Evolutionary conservation across 2,329 filamentous ascomycete genomes (phyloP), one percentile per base, ranked within the genome.

Genomic region (Xylariaceae sp.): DNA sequence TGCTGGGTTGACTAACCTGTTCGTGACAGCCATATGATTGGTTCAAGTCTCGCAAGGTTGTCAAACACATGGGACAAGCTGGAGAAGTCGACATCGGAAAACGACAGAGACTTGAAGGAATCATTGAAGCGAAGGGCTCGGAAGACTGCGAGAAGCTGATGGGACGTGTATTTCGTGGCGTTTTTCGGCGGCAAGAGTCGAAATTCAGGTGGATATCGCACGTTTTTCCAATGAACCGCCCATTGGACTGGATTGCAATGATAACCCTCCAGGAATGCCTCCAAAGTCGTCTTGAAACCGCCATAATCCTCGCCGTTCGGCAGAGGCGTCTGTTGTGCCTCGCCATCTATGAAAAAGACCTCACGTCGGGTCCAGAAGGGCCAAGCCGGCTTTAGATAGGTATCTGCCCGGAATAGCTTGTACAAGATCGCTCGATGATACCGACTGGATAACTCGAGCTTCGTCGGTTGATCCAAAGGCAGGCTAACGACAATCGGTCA

Each of bases 51-150:
- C 5, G 59, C 56, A 2, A 57, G 49, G 27, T 61, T 61, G 38
- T 76, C 72, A 29, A 60, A 60, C 19, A 50, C 46, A 21, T 57
- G 55, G 25, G 57, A 53, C 2, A 69, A 52, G 12, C 47, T 53
- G 2, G 63, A 64, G 14, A 77, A 57, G 41, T 75, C 67, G 11
- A 76, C 61, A 33, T 69, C 63, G 8, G 59, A 53, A 40, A 77
- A 73, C 2, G 70, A 75, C n/a, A 77, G 51, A 1, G 70, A 68
- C 37, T 68, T 71, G 53, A 77, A 76, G 44, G 70, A 76, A 42
- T 71, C 72, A 34, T 77, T 77, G 48, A 73, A 77, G 8, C 72
- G 63, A 38, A 76, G 52, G 2, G 72, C 70, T 4, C 71, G 65
- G 43, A 76, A 64, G 1, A 75, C 64, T 8, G 72, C 72, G n/a